These are phyloP conservation scores for Xylaria flabelliformis DNA, from an alignment of 495 filamentous ascomycete genomes.

Conservation along the genomic window DNA sequence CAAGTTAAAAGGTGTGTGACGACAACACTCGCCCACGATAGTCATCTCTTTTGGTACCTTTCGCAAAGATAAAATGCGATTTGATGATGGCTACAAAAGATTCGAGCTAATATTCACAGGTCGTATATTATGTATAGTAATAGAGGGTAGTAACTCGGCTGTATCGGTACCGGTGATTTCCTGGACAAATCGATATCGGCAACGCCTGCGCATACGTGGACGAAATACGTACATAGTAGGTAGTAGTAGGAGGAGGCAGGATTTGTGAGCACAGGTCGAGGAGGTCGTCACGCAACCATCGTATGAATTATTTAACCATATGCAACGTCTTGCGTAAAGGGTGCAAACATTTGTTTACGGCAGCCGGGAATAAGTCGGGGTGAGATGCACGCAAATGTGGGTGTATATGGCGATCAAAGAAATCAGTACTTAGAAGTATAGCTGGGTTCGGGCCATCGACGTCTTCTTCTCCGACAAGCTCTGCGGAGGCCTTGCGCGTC, in stretches of 20 bases:
- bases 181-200: neutral
- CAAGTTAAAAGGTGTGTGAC: neutral
- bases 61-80: neutral
- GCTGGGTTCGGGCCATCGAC: neutral
- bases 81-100: neutral
- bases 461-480: neutral
- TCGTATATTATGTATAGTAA: neutral
- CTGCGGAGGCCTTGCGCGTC: neutral
- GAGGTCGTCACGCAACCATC: slow-evolving; percentile 15
- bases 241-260: neutral
- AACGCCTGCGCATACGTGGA: slow-evolving; percentile 14
- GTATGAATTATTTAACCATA: slow-evolving; percentile 8
- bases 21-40: neutral
- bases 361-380: slow-evolving; percentile 19
- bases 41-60: neutral
- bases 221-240: neutral
- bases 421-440: neutral
- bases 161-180: slow-evolving; percentile 5
- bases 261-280: neutral
- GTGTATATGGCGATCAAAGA: slow-evolving; percentile 15
- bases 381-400: neutral
- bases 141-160: neutral
- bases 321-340: slow-evolving; percentile 3
- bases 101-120: neutral
- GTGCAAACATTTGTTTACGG: neutral